A percentile compares a stretch with the other conserved stretches of the same genome.
Conservation (phyloP, 768 basidiomycete genomes). For the Amyloporia xantha region DNA sequence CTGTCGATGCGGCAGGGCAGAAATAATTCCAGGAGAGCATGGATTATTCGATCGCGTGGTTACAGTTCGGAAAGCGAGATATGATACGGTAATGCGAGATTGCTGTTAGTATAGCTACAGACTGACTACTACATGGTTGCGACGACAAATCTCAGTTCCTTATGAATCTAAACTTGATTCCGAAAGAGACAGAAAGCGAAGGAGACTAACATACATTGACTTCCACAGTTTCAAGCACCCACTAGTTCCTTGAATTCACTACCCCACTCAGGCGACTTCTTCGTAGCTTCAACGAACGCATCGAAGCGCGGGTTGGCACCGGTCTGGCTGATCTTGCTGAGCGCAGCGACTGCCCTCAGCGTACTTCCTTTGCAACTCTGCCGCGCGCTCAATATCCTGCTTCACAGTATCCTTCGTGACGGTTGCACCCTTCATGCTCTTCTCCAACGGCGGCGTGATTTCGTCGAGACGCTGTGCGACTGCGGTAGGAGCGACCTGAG, state of each 20-base stretch:
- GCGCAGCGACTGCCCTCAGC: slow-evolving; percentile 77
- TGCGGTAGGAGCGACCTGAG: slow-evolving; percentile 78
- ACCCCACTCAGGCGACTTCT: slow-evolving; percentile 60
- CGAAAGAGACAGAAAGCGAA: not conserved
- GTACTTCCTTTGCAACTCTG: slow-evolving; percentile 90
- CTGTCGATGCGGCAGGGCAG: no score
- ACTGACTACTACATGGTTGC: not conserved
- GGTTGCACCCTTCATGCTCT: slow-evolving; percentile 83
- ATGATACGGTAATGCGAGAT: no score
- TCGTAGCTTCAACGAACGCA: slow-evolving; percentile 66
- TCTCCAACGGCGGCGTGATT: slow-evolving; percentile 75
- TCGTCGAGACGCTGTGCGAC: slow-evolving; percentile 81
- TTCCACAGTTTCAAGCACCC: slow-evolving; percentile 18
- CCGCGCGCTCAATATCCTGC: slow-evolving; percentile 80
- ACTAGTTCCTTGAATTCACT: slow-evolving; percentile 59
- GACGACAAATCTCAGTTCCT: not conserved
- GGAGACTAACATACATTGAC: not conserved
- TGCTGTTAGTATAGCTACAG: not conserved
- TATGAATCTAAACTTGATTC: not conserved
- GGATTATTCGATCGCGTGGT: no score
- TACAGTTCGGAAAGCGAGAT: no score
- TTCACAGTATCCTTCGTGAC: slow-evolving; percentile 96
- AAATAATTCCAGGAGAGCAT: no score
- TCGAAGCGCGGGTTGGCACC: slow-evolving; percentile 72
- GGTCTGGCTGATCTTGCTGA: slow-evolving; percentile 67